Evolutionary conservation across 176 grass and related monocot genomes (phyloP), one percentile per base, ranked within the genome.

Genomic region (Oryza coarctata): DNA sequence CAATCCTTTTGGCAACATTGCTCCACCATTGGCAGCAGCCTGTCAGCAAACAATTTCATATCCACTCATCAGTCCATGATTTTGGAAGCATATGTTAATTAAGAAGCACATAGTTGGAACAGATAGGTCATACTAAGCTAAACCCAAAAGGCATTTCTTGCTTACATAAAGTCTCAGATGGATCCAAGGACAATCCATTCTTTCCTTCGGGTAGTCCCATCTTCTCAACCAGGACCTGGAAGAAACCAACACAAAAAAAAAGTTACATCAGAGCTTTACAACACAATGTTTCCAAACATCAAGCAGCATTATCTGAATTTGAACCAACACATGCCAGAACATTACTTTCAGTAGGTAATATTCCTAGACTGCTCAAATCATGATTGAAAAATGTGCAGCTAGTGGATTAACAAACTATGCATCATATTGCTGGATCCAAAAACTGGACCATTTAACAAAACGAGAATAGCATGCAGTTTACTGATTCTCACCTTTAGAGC

Each of bases 191-290:
- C 28, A 84, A 60, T 27, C 71, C 77, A 28, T 85, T 86, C 73
- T 70, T 82, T 65, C 81, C 88, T 50, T 88, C 82, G 62, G 95
- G 90, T 25, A 94, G 43, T 7, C 95, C 95, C 95, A 98, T 98
- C 77, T 98, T 98, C 85, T 98, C 95, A 83, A 92, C 90, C 31
- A 98, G 79, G 57, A 98, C 88, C 95, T 98, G 50, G 67, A 67
- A 86, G 35, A 64, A 83, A 81, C 69, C 73, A 88, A 77, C 10
- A 91, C n/a, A 68, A 76, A 12, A 38, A 43, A 68, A 83, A 12
- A 22, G 73, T 85, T 62, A 73, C 44, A 67, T 28, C 12, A 63
- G 14, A 35, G 10, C 35, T 65, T 71, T 76, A 64, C 17, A 65
- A 40, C 17, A 78, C 4, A 78, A 14, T 43, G 69, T 65, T 50